Conservation (phyloP, 805 yeast species). For the Candida boleticola region DNA sequence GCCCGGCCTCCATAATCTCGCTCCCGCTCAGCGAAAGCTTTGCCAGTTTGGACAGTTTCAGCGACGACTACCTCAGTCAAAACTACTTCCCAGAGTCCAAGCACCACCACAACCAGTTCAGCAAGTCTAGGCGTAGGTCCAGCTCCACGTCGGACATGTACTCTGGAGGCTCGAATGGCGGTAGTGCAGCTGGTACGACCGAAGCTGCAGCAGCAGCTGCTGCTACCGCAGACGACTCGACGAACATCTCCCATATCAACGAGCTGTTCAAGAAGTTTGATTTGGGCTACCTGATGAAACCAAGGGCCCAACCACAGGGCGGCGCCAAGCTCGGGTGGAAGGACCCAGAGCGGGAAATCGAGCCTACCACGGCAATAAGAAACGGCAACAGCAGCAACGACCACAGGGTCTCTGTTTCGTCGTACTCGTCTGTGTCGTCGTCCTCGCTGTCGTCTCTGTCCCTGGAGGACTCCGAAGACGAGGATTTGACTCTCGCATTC, state of each 20-base stretch:
- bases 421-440: conserved; percentile 11
- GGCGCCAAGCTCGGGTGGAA: neutral
- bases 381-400: conserved; percentile 2
- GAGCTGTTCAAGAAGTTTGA: conserved; percentile 37
- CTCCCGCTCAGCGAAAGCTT: conserved; percentile 71
- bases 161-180: neutral
- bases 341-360: conserved; percentile 3
- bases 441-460: conserved; percentile 8
- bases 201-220: too few species aligned
- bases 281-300: conserved; percentile 36
- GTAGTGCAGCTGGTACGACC: neutral
- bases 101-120: neutral
- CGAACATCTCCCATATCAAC: conserved; percentile 13
- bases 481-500: conserved; percentile 44
- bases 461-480: conserved; percentile 33
- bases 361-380: conserved; percentile 6
- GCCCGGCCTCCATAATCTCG: conserved; percentile 64
- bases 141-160: conserved; percentile 4
- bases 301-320: conserved; percentile 1
- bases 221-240: neutral
- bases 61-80: conserved; percentile 50
- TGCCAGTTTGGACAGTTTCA: conserved; percentile 73
- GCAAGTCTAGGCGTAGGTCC: conserved; percentile 1
- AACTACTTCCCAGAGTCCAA: conserved; percentile 20
- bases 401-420: neutral